Conservation (phyloP, 768 basidiomycete genomes). For the Tulasnella sp. region DNA sequence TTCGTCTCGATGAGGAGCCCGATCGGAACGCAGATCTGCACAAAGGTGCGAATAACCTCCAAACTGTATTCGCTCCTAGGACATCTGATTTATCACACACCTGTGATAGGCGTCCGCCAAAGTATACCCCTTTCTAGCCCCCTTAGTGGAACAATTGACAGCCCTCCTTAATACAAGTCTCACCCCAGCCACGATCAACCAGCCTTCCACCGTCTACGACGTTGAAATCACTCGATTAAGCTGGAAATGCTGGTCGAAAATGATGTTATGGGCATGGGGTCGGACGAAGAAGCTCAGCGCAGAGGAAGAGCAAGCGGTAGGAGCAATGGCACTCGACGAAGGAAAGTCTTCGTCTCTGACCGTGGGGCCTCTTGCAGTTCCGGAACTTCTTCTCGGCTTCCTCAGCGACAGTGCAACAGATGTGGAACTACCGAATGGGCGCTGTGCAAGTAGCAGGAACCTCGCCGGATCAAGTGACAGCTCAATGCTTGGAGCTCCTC, state of each 20-base stretch:
- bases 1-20: conserved; percentile 59
- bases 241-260: conserved; percentile 64
- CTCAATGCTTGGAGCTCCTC: conserved; percentile 42
- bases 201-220: conserved; percentile 33
- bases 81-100: not conserved
- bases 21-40: conserved; percentile 54
- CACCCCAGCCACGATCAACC: conserved; percentile 26
- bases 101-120: conserved; percentile 39
- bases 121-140: conserved; percentile 43
- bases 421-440: conserved; percentile 47
- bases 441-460: conserved; percentile 28
- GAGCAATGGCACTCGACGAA: not conserved
- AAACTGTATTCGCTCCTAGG: not conserved
- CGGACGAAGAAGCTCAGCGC: conserved; percentile 31
- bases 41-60: conserved; percentile 33
- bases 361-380: conserved; percentile 35
- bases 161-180: conserved; percentile 28
- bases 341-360: not conserved
- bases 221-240: conserved; percentile 52
- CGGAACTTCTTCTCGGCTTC: conserved; percentile 50
- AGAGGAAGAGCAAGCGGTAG: conserved; percentile 8
- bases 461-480: conserved; percentile 27
- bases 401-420: conserved; percentile 39
- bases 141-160: conserved; percentile 49
- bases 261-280: conserved; percentile 62